These are phyloP conservation scores for Pyrenophora tritici-repentis DNA, from an alignment of 2,329 filamentous ascomycete genomes.

Conservation along the genomic window DNA sequence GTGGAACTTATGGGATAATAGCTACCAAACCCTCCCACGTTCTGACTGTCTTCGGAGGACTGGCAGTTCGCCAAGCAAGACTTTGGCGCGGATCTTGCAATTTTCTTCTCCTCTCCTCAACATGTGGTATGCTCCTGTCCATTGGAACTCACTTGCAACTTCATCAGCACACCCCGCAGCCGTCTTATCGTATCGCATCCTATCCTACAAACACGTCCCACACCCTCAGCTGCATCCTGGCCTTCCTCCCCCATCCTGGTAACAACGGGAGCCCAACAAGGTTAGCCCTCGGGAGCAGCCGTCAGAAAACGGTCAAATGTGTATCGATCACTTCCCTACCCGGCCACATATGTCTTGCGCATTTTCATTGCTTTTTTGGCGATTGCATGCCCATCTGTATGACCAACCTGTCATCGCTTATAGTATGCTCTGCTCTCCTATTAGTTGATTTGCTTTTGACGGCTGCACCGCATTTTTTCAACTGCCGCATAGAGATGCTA, in stretches of 20 bases:
- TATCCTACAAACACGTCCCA: neutral
- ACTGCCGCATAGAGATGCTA: too few species aligned
- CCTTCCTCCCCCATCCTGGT: neutral
- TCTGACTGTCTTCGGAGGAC: constrained; percentile 1
- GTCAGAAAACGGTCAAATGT: constrained; percentile 15
- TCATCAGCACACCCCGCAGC: neutral
- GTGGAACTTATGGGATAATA: constrained; percentile 23
- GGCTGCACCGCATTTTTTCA: neutral
- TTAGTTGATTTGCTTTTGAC: neutral
- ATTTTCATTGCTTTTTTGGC: neutral
- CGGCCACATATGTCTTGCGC: neutral
- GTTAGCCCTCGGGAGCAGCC: constrained; percentile 33
- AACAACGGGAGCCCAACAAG: constrained; percentile 1
- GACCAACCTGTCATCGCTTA: neutral
- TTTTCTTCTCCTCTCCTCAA: neutral
- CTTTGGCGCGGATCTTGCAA: neutral
- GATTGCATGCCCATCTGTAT: neutral
- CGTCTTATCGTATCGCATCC: neutral
- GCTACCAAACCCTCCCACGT: neutral
- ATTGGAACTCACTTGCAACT: too few species aligned
- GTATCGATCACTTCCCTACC: constrained; percentile 18
- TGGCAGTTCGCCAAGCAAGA: neutral
- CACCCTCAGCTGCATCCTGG: neutral
- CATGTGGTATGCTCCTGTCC: too few species aligned
- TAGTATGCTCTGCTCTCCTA: neutral